Evolutionary conservation across 805 yeast species (phyloP).

Genomic region (Tetrapisispora arboricola): DNA sequence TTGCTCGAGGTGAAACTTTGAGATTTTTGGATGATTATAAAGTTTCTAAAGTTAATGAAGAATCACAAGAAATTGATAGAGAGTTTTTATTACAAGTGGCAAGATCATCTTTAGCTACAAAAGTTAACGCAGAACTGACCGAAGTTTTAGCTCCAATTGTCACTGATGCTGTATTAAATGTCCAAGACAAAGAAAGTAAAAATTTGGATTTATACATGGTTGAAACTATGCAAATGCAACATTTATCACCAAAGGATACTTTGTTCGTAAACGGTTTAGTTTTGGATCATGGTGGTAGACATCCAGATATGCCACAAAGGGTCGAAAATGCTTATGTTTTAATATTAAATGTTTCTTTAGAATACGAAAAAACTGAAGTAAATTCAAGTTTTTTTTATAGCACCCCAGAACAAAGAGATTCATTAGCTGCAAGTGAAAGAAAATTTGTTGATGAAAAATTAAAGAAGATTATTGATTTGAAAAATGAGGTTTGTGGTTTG

Average conservation of each 20-base stretch:
- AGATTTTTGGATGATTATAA: constrained; percentile 61
- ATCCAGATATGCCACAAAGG: constrained; percentile 95
- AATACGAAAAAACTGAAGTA: constrained; percentile 96
- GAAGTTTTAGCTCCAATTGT: constrained; percentile 86
- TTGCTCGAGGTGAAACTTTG: constrained; percentile 69
- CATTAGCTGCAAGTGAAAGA: constrained; percentile 86
- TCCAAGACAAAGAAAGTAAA: constrained; percentile 39
- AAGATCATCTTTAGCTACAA: constrained; percentile 77
- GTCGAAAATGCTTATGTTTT: constrained; percentile 76
- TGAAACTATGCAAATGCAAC: constrained; percentile 98
- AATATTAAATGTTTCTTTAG: constrained; percentile 86
- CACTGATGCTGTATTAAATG: constrained; percentile 87
- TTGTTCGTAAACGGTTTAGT: constrained; percentile 80
- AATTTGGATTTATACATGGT: constrained; percentile 88
- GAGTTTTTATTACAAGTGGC: constrained; percentile 89
- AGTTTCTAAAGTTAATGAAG: constrained; percentile 32
- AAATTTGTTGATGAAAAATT: constrained; percentile 90
- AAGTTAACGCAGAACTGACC: constrained; percentile 66
- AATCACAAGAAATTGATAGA: constrained; percentile 47
- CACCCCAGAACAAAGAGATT: constrained; percentile 91
- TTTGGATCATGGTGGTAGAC: constrained; percentile 96
- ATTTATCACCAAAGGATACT: constrained; percentile 75
- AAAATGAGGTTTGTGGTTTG: constrained; percentile 80
- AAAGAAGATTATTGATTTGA: constrained; percentile 81
- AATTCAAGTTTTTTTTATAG: constrained; percentile 93